Evolutionary conservation across 1,284 basidiomycete species (phyloP).

Genomic region (Trichosporon sp.): DNA sequence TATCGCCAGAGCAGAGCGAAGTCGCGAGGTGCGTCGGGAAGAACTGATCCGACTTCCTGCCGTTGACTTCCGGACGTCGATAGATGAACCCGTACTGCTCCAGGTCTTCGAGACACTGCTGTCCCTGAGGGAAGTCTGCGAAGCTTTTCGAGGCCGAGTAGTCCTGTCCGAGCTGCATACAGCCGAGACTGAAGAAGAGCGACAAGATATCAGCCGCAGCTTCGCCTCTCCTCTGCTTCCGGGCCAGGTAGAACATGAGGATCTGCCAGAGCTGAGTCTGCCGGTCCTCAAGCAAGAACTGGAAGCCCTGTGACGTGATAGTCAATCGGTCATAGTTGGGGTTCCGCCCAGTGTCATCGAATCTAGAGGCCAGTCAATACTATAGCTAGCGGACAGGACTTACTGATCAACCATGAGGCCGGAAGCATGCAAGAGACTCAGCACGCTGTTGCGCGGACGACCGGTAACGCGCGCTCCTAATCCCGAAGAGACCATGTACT

Average conservation of each 20-base stretch:
- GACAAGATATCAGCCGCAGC: conserved; percentile 89
- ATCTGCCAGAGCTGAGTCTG: conserved; percentile 97
- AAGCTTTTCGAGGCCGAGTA: conserved; percentile 81
- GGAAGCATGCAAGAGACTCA: conserved; percentile 74
- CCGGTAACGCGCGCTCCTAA: conserved; percentile 48
- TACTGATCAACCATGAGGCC: conserved; percentile 67
- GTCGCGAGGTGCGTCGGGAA: conserved; percentile 95
- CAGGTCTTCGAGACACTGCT: conserved; percentile 72
- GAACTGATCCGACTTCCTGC: conserved; percentile 57
- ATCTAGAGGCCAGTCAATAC: conserved; percentile 11
- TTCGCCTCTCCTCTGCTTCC: conserved; percentile 68
- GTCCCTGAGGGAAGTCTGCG: conserved; percentile 54
- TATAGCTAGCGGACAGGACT: conserved; percentile 34
- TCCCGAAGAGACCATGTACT: conserved; percentile 95
- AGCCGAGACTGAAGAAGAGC: conserved; percentile 92
- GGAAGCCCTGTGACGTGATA: conserved; percentile 94
- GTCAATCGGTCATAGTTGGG: conserved; percentile 52
- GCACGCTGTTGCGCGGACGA: conserved; percentile 67
- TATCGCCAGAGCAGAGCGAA: conserved; percentile 61
- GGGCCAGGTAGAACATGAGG: conserved; percentile 68
- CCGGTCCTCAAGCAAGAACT: conserved; percentile 93
- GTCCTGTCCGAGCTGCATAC: conserved; percentile 88
- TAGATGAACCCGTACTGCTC: conserved; percentile 92
- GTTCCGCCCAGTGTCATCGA: conserved; percentile 21
- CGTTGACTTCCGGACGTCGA: conserved; percentile 53